A percentile compares a stretch with the other conserved stretches of the same genome.
phyloP scores from a whole-genome alignment of 345 rosid genomes.

The Rubroshorea leprosula region DNA sequence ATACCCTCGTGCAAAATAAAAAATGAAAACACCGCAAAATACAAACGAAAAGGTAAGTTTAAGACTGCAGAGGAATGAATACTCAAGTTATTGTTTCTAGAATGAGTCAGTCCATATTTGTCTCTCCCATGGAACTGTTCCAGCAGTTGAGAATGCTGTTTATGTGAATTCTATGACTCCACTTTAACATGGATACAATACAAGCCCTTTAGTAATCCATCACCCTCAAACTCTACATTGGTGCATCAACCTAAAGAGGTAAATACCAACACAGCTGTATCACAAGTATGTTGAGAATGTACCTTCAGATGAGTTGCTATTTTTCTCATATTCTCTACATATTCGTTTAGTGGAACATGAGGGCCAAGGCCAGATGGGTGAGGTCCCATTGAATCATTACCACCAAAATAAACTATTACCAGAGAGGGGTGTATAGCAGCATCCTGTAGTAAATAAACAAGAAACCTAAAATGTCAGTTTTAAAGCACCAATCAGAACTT shows the following conservation, averaged over 20 bases:
- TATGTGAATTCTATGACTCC: too few species aligned
- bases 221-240: background rate
- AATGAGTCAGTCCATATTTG: too few species aligned
- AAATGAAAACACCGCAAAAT: too few species aligned
- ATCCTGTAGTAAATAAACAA: constrained; percentile 42
- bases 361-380: constrained; percentile 91
- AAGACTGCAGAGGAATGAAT: too few species aligned
- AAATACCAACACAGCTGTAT: background rate
- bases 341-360: constrained; percentile 78
- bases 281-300: constrained; percentile 14
- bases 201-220: background rate
- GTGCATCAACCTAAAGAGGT: background rate
- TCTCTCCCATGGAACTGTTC: too few species aligned
- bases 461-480: background rate
- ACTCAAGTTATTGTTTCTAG: too few species aligned
- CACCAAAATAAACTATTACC: constrained; percentile 91
- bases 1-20: background rate
- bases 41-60: too few species aligned
- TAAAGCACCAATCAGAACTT: background rate
- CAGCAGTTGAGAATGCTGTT: too few species aligned
- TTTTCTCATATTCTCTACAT: constrained; percentile 73
- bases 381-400: constrained; percentile 95
- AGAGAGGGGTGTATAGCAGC: constrained; percentile 66
- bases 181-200: background rate
- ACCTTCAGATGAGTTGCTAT: constrained; percentile 81